Evolutionary conservation across 2,329 filamentous ascomycete species (phyloP).

Genomic region (Lojkania enalia): DNA sequence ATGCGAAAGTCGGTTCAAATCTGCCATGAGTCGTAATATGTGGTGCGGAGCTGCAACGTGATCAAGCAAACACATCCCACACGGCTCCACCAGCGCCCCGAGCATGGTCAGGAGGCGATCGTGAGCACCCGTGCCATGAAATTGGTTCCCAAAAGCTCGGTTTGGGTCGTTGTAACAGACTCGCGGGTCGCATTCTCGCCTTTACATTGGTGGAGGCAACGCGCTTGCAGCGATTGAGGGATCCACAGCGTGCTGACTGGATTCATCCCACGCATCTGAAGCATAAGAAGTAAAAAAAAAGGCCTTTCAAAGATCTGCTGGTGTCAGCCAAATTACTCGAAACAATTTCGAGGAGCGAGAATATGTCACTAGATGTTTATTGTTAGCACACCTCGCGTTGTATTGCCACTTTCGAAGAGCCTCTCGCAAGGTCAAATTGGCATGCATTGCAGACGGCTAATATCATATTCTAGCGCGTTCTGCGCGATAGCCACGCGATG

Average conservation of each 20-base stretch:
- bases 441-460: slow-evolving; percentile 3
- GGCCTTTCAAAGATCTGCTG: too few species aligned
- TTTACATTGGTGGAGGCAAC: slow-evolving; percentile 26
- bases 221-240: slow-evolving; percentile 34
- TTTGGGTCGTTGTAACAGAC: slow-evolving; percentile 27
- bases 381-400: background rate
- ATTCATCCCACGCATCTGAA: slow-evolving; percentile 18
- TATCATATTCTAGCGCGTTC: background rate
- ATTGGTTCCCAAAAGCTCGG: slow-evolving; percentile 36
- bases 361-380: background rate
- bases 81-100: slow-evolving; percentile 17
- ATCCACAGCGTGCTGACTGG: slow-evolving; percentile 8
- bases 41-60: slow-evolving; percentile 10
- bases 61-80: slow-evolving; percentile 7
- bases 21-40: slow-evolving; percentile 2
- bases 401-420: background rate
- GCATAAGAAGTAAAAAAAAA: slow-evolving; percentile 3
- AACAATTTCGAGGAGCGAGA: background rate
- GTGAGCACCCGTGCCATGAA: slow-evolving; percentile 26
- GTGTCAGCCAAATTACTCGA: background rate
- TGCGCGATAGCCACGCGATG: background rate
- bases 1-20: background rate
- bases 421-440: background rate
- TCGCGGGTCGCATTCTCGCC: slow-evolving; percentile 12
- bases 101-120: slow-evolving; percentile 21